Evolutionary conservation across 2,329 filamentous ascomycete genomes (phyloP).

Genomic region (Beauveria sp.): DNA sequence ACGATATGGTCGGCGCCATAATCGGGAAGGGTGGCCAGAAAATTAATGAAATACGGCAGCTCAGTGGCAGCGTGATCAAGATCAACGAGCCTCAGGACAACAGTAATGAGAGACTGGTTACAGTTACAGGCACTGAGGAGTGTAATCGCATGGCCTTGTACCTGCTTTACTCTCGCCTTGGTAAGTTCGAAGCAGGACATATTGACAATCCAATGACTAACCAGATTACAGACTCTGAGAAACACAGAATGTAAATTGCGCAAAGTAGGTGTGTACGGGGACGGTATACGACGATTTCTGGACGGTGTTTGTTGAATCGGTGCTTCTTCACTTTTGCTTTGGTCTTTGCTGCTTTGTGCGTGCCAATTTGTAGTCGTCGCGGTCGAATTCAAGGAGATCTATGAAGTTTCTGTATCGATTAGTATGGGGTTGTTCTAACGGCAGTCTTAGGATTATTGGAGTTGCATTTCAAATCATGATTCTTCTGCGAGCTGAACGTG

Average conservation of each 20-base stretch:
- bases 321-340: background rate
- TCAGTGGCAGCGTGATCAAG: conserved; percentile 97
- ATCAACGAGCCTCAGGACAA: conserved; percentile 99
- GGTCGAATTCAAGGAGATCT: conserved; percentile 7
- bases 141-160: conserved; percentile 99
- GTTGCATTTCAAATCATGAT: conserved; percentile 1
- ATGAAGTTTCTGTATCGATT: conserved; percentile 9
- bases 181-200: conserved; percentile 43
- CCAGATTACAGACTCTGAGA: conserved; percentile 33
- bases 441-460: conserved; percentile 3
- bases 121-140: conserved; percentile 94
- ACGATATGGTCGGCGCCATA: conserved; percentile 98
- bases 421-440: conserved; percentile 1
- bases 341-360: background rate
- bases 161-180: conserved; percentile 96
- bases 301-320: conserved; percentile 1
- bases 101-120: conserved; percentile 95
- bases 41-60: conserved; percentile 97
- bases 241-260: conserved; percentile 32
- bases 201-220: conserved; percentile 13
- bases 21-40: conserved; percentile 98
- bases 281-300: background rate
- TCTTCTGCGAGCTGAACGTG: background rate
- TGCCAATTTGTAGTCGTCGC: background rate
- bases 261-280: background rate